phyloP scores from a whole-genome alignment of 148 eudicot genomes.

The Silene latifolia region DNA sequence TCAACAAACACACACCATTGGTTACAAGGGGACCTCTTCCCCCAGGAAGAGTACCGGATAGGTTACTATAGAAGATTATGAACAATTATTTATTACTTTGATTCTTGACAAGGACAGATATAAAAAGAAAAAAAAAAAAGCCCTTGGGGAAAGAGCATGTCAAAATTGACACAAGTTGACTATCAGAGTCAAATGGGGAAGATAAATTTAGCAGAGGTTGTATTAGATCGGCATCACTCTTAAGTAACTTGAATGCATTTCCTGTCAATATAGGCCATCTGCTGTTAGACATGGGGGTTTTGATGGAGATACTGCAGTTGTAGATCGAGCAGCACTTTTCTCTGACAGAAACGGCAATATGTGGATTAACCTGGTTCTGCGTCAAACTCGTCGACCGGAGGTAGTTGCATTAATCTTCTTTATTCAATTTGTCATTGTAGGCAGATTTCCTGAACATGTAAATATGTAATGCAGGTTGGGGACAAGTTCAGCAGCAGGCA shows the following conservation, averaged over 20 bases:
- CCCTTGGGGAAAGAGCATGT: no score
- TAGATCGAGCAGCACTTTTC: conserved; percentile 79
- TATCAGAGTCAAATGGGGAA: no score
- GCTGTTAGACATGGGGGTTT: conserved; percentile 50
- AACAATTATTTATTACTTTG: neutral
- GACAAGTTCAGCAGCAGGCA: conserved; percentile 53
- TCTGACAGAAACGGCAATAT: conserved; percentile 52
- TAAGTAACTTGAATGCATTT: conserved; percentile 21
- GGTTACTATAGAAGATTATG: conserved; percentile 27
- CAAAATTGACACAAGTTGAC: no score
- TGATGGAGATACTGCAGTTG: conserved; percentile 76
- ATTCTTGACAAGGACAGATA: neutral
- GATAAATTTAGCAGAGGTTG: neutral
- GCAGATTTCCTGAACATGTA: conserved; percentile 5
- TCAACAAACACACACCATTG: conserved; percentile 63
- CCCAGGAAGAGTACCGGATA: conserved; percentile 38
- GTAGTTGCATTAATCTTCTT: conserved; percentile 28
- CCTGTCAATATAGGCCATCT: conserved; percentile 54
- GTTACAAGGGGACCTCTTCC: conserved; percentile 31
- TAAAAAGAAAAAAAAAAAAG: no score
- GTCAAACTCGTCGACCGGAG: conserved; percentile 97
- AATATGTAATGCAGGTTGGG: conserved; percentile 52
- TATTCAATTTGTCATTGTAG: neutral
- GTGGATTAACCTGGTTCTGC: conserved; percentile 67
- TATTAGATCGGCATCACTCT: conserved; percentile 1